Conservation (phyloP, 1,284 basidiomycete genomes). For the Irpex sp. region DNA sequence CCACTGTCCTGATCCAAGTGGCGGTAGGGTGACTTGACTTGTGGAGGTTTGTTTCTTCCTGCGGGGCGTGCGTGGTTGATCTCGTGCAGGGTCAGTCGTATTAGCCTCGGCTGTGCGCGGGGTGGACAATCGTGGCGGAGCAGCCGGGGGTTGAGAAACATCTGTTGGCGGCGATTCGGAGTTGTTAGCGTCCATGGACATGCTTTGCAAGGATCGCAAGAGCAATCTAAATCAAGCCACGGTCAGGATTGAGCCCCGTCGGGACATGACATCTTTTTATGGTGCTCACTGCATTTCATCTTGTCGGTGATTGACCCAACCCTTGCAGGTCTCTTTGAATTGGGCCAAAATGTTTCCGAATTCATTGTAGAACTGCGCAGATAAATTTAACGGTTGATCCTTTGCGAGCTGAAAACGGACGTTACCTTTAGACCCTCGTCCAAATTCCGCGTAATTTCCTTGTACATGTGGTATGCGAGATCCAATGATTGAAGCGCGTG, state of each 20-base stretch:
- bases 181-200: slow-evolving; percentile 15
- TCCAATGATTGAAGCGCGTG: slow-evolving; percentile 85
- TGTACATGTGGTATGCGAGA: slow-evolving; percentile 84
- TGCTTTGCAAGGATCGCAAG: slow-evolving; percentile 19
- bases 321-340: slow-evolving; percentile 74
- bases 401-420: background rate
- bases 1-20: slow-evolving; percentile 48
- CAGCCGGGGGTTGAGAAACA: background rate
- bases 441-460: slow-evolving; percentile 81
- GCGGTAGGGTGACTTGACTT: slow-evolving; percentile 34
- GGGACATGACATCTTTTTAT: background rate
- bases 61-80: slow-evolving; percentile 2
- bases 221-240: slow-evolving; percentile 18
- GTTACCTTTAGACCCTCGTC: slow-evolving; percentile 84
- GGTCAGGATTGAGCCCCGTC: background rate
- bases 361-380: slow-evolving; percentile 79
- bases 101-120: background rate
- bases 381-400: background rate
- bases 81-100: background rate
- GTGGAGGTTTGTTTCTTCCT: slow-evolving; percentile 2
- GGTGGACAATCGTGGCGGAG: background rate
- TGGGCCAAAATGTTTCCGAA: slow-evolving; percentile 66
- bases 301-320: slow-evolving; percentile 69
- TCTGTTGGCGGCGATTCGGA: background rate
- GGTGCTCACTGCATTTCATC: slow-evolving; percentile 48